These are phyloP conservation scores for Pleurotus sapidus DNA, from an alignment of 768 basidiomycete species.

Conservation along the genomic window DNA sequence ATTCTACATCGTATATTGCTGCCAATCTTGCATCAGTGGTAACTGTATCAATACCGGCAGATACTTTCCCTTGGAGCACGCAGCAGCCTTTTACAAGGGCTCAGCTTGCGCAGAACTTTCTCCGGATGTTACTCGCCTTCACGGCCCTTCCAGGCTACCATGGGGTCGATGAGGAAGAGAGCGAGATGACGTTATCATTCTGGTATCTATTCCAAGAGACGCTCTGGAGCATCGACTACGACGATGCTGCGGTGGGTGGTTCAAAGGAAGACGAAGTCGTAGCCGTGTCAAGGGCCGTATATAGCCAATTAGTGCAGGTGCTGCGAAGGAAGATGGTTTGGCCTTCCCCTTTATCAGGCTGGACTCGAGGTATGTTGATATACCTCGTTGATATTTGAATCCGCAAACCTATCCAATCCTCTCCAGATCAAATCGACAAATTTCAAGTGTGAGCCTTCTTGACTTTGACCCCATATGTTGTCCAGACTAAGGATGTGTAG, in stretches of 20 bases:
- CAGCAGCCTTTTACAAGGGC: conserved; percentile 34
- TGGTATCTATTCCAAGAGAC: conserved; percentile 93
- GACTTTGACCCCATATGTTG: neutral
- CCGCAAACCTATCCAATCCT: conserved; percentile 9
- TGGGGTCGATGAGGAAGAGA: conserved; percentile 83
- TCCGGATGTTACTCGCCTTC: conserved; percentile 69
- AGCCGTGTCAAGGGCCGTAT: conserved; percentile 70
- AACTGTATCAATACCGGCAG: conserved; percentile 26
- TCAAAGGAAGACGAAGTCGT: conserved; percentile 25
- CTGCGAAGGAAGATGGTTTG: conserved; percentile 74
- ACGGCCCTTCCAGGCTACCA: conserved; percentile 73
- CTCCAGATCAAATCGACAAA: conserved; percentile 73
- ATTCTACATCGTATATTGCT: conserved; percentile 78
- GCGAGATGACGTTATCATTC: conserved; percentile 82
- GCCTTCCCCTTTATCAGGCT: conserved; percentile 51
- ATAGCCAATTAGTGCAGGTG: conserved; percentile 71
- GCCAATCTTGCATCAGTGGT: conserved; percentile 53
- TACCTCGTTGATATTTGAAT: neutral
- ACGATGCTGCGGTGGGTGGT: conserved; percentile 26
- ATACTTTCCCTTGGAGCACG: conserved; percentile 9
- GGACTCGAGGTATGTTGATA: conserved; percentile 63
- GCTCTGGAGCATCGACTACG: conserved; percentile 61
- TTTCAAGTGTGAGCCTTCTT: conserved; percentile 63
- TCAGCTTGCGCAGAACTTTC: conserved; percentile 64
- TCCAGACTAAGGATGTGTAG: conserved; percentile 29